Base-by-base conservation (phyloP, 2,329 filamentous ascomycete species). In the Ceratocystis harringtonii region DNA sequence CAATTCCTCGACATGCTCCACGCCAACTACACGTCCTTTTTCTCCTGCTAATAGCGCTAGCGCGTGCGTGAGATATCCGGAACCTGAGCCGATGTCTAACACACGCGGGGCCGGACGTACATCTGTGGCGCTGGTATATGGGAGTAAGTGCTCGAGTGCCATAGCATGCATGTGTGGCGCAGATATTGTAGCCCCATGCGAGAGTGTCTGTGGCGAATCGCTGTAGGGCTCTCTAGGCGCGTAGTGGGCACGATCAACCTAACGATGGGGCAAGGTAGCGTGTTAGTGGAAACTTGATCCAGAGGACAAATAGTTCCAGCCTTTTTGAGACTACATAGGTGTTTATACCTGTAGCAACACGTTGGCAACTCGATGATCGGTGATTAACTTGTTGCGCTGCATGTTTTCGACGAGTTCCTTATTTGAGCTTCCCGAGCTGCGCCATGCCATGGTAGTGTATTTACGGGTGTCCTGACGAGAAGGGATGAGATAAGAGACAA, bases 191-290 rank as follows among this genome's bases (percentile, higher is more conserved):
- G 80, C 82, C 5, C 69, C 69, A 72, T 82, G 75, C 68, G 81
- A 81, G 74, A 84, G 83, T 67, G 76, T 70, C 69, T 84, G 81
- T 0, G 81, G 81, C 0, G 76, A 77, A 74, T 84, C 81, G 65
- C 79, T 73, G 73, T 97, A 97, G 2, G 94, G 84, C 8, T 74
- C 74, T 0, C 75, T 72, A 2, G 89, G 88, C 15, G 88, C 83
- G 76, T 92, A 97, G 75, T 97, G 83, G 0, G 83, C 91, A 68
- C 94, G 84, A 75, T 99, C 92, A 72, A 97, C 90, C 86, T 91
- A 69, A 8, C 7, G 19, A 25, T 30, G 60, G 67, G 68, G 8
- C 8, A n/a, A 52, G 48, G 45, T 41, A 48, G 17, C 67, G 66
- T 25, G 19, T 62, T 17, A 44, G 50, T 55, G 25, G 19, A 25